These are phyloP conservation scores for Phlyctochytrium bullatum DNA, from an alignment of 192 early-diverging fungal genomes.

Conservation along the genomic window DNA sequence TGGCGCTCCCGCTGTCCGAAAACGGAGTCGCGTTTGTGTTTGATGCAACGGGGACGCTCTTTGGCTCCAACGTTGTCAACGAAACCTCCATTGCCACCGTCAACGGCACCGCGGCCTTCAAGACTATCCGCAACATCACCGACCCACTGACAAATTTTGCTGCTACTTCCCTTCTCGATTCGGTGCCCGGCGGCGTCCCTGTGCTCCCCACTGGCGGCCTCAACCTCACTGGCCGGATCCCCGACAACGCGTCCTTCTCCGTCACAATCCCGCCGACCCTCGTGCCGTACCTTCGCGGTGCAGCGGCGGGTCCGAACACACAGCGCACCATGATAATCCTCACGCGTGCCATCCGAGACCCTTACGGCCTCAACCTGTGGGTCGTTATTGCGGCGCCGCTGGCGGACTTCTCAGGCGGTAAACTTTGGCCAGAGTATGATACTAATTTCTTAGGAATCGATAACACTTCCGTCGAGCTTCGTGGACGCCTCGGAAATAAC, in stretches of 20 bases:
- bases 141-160: neutral
- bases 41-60: neutral
- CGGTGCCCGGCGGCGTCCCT: neutral
- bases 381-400: neutral
- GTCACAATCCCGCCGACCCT: neutral
- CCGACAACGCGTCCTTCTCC: too few relatives aligned
- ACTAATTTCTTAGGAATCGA: too few relatives aligned
- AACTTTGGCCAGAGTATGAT: too few relatives aligned
- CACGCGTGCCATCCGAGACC: neutral
- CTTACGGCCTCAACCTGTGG: neutral
- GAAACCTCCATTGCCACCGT: neutral
- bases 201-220: neutral
- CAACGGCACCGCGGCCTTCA: neutral
- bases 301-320: neutral
- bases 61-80: neutral
- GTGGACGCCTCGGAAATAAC: neutral
- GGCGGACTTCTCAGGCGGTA: neutral
- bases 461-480: neutral
- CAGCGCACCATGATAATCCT: too few relatives aligned
- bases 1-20: neutral
- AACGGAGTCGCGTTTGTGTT: conserved; percentile 1
- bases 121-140: neutral
- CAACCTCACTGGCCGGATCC: neutral
- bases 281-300: too few relatives aligned
- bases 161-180: neutral